Evolutionary conservation across 2,329 filamentous ascomycete genomes (phyloP), one percentile per base, ranked within the genome.

Genomic region (Tolypocladium capitatum): DNA sequence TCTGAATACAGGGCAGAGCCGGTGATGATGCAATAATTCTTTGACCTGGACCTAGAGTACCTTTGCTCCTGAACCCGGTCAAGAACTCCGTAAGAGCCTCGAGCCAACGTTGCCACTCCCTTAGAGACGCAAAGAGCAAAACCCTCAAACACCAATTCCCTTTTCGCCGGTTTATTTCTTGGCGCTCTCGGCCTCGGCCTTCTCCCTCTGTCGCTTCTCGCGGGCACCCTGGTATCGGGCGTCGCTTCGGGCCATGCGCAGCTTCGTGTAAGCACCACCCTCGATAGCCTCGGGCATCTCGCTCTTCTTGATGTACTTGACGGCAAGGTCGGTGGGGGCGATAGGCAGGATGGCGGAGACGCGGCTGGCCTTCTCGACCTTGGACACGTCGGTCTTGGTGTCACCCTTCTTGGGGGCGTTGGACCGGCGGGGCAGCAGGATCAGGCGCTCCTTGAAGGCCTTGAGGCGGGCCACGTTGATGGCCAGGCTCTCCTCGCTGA

Each of bases 401-500:
- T 95, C 88, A 71, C 86, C 86, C 70, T 85, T 84, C 87, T 95
- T 96, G 75, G 84, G 81, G 75, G 92, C 83, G 75, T 90, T 90
- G 69, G 81, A 81, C 75, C 87, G 89, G 80, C 89, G 88, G 69
- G 92, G 92, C 81, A 98, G 96, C 69, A 98, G 81, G 71, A 98
- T 95, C 67, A 98, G 78, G 68, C 89, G 88, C 68, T 84, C 81
- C 78, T 85, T 86, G 89, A 95, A 98, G 70, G 88, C 88, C 82
- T 96, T 90, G 68, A 98, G 88, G 68, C 92, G 92, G 72, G 86
- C 86, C 63, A 98, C 91, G 76, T 98, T 98, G 79, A 80, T 79
- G 71, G 87, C 80, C 64, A 97, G 84, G 59, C 85, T 86, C 81
- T 97, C 92, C 78, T 94, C 87, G 67, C 84, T 92, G 67, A 94